Evolutionary conservation across 1,284 basidiomycete genomes (phyloP), one percentile per base, ranked within the genome.

Genomic region (Takashimella tepidaria): DNA sequence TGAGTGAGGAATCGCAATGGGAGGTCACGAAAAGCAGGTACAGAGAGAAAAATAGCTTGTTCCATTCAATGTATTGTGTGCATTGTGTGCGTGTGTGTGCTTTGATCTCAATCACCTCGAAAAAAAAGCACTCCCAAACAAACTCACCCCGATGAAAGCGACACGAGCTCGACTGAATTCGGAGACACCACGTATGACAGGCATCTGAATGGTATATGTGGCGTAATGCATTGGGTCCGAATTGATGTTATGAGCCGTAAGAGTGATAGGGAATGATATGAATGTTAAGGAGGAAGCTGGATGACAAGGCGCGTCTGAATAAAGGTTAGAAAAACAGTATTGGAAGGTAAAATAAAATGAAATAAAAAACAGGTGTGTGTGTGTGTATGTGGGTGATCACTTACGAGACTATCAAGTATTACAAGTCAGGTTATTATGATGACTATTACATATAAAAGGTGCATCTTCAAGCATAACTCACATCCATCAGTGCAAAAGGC

Each of bases 401-500:
- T 64, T 37, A 60, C 59, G 63, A 44, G 58, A 60, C 58, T 63
- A 37, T n/a, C n/a, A n/a, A n/a, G n/a, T n/a, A n/a, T n/a, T n/a
- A n/a, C n/a, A n/a, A n/a, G 23, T 22, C 3, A 3, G 13, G n/a
- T 41, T n/a, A 20, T 5, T 52, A 37, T 42, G 23, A 2, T 13
- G 16, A 16, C 13, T 25, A 26, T 20, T 12, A 23, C 20, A n/a
- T 31, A n/a, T 41, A 41, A 23, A 21, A 20, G n/a, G n/a, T n/a
- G n/a, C n/a, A n/a, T n/a, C n/a, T n/a, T n/a, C n/a, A n/a, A n/a
- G n/a, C n/a, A n/a, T 76, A 75, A 64, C 82, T 79, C 63, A 84
- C 84, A 70, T 84, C 83, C 70, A 84, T 82, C 54, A 84, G 70
- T 5, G 82, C 77, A 64, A 84, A 84, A 13, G 83, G 82, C 57